A percentile compares a stretch with the other conserved stretches of the same genome.
phyloP scores from a whole-genome alignment of 176 grass and related monocot species.

The Olyra latifolia region DNA sequence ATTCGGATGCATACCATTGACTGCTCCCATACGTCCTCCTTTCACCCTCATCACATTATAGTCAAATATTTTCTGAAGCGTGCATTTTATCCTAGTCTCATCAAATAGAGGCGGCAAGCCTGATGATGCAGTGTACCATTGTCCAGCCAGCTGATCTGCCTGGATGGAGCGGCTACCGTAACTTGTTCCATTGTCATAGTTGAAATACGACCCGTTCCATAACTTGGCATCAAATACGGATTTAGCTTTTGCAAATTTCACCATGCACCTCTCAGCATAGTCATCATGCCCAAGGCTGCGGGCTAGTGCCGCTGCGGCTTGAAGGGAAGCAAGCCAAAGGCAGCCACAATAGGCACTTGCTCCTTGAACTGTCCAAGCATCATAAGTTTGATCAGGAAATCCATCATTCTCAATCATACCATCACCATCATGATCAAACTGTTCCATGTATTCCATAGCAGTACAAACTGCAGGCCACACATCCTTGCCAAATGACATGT shows the following conservation, averaged over 20 bases:
- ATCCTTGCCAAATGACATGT: slow-evolving; percentile 79
- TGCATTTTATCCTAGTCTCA: slow-evolving; percentile 68
- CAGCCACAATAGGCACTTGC: slow-evolving; percentile 91
- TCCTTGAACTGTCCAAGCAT: slow-evolving; percentile 92
- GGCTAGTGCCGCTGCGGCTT: slow-evolving; percentile 80
- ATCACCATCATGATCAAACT: slow-evolving; percentile 87
- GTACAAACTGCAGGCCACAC: slow-evolving; percentile 92
- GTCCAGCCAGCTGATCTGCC: slow-evolving; percentile 87
- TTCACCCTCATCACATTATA: slow-evolving; percentile 98
- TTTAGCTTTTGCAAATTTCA: slow-evolving; percentile 84
- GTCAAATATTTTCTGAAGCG: slow-evolving; percentile 93
- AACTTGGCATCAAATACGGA: slow-evolving; percentile 70
- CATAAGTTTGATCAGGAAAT: slow-evolving; percentile 97
- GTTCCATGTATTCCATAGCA: slow-evolving; percentile 95
- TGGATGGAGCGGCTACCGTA: slow-evolving; percentile 81
- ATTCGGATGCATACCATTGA: slow-evolving; percentile 84
- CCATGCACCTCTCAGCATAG: slow-evolving; percentile 82
- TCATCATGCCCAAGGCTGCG: slow-evolving; percentile 67
- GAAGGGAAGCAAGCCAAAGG: slow-evolving; percentile 90
- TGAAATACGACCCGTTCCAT: slow-evolving; percentile 94
- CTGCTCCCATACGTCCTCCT: slow-evolving; percentile 88
- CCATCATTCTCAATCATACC: slow-evolving; percentile 91
- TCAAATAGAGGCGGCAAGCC: slow-evolving; percentile 82
- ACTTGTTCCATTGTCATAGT: slow-evolving; percentile 91
- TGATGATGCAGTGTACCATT: slow-evolving; percentile 87